Percentiles rank a stretch among this genome's conserved stretches.
These are phyloP conservation scores for Pleodorina starrii DNA, from an alignment of 139 green algal genomes.

Conservation along the genomic window DNA sequence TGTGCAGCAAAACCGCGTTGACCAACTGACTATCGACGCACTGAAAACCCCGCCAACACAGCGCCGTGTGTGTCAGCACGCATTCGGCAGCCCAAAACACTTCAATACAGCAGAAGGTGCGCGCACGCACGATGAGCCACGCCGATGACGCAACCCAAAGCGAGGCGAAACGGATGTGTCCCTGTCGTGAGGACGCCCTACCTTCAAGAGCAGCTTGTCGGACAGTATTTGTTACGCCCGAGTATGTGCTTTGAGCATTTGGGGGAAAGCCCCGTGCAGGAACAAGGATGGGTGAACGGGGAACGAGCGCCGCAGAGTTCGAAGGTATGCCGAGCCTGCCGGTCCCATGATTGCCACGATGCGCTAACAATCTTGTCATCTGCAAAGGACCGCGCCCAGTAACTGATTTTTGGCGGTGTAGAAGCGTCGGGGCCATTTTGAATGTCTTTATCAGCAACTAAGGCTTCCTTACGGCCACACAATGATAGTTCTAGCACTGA, in stretches of 20 bases:
- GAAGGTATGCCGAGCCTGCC: not conserved
- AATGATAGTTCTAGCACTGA: no score
- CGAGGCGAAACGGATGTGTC: no score
- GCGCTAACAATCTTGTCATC: not conserved
- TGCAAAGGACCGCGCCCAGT: not conserved
- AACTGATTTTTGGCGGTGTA: not conserved
- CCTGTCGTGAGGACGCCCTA: not conserved
- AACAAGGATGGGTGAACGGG: not conserved
- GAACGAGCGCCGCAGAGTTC: not conserved
- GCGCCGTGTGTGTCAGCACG: no score
- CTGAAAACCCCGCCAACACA: no score
- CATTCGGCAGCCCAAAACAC: no score
- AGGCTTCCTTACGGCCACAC: no score
- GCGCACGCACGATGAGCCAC: no score
- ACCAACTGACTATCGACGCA: no score
- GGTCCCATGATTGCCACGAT: not conserved
- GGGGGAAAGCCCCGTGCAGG: not conserved
- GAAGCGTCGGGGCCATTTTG: not conserved
- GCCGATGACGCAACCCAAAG: no score
- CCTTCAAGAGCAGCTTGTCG: constrained; percentile 9
- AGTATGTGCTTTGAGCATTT: constrained; percentile 14
- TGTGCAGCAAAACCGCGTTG: no score
- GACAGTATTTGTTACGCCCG: not conserved
- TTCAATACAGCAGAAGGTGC: no score
- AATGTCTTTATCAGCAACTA: no score